Evolutionary conservation across 2,329 filamentous ascomycete species (phyloP), one percentile per base, ranked within the genome.

Genomic region (Aspergillus fischeri): DNA sequence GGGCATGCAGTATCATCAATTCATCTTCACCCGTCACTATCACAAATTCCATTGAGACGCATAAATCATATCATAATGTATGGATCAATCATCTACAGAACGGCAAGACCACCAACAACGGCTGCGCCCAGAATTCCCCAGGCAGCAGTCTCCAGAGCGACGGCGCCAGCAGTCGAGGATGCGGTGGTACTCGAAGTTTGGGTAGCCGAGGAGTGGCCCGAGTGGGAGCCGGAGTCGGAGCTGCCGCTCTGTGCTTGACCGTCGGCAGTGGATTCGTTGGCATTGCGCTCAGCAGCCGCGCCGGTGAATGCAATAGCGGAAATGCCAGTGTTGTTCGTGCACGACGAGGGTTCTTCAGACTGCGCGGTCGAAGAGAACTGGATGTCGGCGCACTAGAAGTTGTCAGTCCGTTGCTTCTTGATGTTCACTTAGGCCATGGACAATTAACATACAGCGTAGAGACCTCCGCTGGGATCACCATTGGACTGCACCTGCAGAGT

Each of bases 401-500:
- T 50, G 53, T 52, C 49, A 14, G 53, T 47, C 32, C 57, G 48
- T 17, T 49, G 20, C 28, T n/a, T 21, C 27, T 32, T 3, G 1
- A 4, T 5, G 29, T 51, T 20, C 32, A 38, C 5, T 14, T 38
- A 25, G 49, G 11, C 11, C 14, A 50, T 4, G 10, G 35, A 21
- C 10, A 35, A 49, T 28, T 7, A 32, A 65, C 80, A 67, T 71
- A 84, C 81, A 73, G 87, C 89, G 74, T 91, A 92, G 32, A 92
- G 75, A 17, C 87, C 85, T 42, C 79, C 80, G 21, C 79, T 81
- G 3, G 76, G 77, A 24, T 82, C 78, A 28, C 84, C 85, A 49
- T 85, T 78, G 3, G 85, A 87, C 38, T 91, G 81, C 52, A 92
- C 84, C 75, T 91, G 89, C 55, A 92, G 76, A 32, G 84, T 87